phyloP scores from a whole-genome alignment of 2,329 filamentous ascomycete genomes.

The Pseudocercospora eumusae region DNA sequence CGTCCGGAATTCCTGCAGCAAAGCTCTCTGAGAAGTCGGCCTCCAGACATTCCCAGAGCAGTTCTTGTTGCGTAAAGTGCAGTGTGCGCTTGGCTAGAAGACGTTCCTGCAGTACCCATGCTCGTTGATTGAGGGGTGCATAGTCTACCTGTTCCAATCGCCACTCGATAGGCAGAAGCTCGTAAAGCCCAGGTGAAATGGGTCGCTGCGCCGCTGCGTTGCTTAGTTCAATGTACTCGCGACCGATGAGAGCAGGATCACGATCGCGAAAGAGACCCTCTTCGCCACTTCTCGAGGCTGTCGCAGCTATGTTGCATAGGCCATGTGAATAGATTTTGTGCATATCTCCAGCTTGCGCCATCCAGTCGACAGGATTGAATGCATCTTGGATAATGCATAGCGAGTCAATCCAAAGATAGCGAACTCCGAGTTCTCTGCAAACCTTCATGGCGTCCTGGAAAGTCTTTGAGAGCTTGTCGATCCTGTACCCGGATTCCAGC shows the following conservation, averaged over 20 bases:
- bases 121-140: not conserved
- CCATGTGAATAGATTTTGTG: not conserved
- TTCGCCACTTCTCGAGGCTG: not conserved
- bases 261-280: not conserved
- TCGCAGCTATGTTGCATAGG: not conserved
- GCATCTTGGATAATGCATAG: conserved; percentile 23
- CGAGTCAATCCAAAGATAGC: conserved; percentile 18
- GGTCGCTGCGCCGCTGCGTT: not conserved
- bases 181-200: not conserved
- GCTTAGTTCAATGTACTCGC: not conserved
- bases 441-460: conserved; percentile 14
- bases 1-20: not conserved
- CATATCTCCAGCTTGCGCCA: not conserved
- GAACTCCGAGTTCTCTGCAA: not conserved
- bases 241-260: not conserved
- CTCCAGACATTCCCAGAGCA: conserved; percentile 9
- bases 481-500: not conserved
- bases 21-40: not conserved
- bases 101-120: conserved; percentile 8
- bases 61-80: not conserved
- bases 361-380: conserved; percentile 13
- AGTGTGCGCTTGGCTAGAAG: not conserved
- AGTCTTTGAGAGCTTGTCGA: not conserved
- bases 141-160: not conserved
- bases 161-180: too few relatives aligned